These are phyloP conservation scores for Xylaria sp. DNA, from an alignment of 2,329 filamentous ascomycete genomes.

Conservation along the genomic window DNA sequence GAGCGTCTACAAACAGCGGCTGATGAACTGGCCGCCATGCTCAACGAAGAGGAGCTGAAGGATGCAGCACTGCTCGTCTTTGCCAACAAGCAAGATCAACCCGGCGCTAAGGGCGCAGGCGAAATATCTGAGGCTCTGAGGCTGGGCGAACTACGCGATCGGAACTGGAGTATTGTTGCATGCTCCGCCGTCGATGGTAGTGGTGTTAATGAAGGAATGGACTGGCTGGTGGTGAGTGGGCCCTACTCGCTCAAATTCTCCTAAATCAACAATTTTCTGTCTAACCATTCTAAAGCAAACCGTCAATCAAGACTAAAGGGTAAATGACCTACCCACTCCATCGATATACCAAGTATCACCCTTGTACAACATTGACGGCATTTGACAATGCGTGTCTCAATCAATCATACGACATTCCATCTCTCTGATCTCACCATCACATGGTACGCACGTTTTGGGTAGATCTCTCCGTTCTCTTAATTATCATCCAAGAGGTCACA, in stretches of 20 bases:
- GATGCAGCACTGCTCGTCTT: conserved; percentile 94
- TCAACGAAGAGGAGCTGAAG: conserved; percentile 95
- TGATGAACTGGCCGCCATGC: conserved; percentile 92
- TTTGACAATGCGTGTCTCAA: conserved; percentile 52
- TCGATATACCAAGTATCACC: conserved; percentile 27
- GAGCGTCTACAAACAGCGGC: conserved; percentile 91
- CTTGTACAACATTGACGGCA: conserved; percentile 41
- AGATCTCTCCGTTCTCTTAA: conserved; percentile 26
- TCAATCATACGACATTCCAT: conserved; percentile 25
- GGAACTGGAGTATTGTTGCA: conserved; percentile 99
- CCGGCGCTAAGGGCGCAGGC: conserved; percentile 93
- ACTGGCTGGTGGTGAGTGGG: conserved; percentile 87
- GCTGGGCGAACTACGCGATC: conserved; percentile 89
- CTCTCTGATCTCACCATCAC: conserved; percentile 22
- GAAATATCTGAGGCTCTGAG: conserved; percentile 95
- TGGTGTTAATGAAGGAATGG: conserved; percentile 97
- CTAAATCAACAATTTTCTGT: neutral
- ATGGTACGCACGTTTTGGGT: conserved; percentile 36
- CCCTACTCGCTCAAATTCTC: neutral
- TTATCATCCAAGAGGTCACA: conserved; percentile 14
- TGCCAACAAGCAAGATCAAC: conserved; percentile 99
- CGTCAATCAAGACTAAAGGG: conserved; percentile 38
- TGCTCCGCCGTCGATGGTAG: conserved; percentile 96
- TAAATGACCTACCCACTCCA: neutral
- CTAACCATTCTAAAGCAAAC: conserved; percentile 39